Conservation (phyloP, 2,329 filamentous ascomycete species). For the Ramularia collo-cygni region DNA sequence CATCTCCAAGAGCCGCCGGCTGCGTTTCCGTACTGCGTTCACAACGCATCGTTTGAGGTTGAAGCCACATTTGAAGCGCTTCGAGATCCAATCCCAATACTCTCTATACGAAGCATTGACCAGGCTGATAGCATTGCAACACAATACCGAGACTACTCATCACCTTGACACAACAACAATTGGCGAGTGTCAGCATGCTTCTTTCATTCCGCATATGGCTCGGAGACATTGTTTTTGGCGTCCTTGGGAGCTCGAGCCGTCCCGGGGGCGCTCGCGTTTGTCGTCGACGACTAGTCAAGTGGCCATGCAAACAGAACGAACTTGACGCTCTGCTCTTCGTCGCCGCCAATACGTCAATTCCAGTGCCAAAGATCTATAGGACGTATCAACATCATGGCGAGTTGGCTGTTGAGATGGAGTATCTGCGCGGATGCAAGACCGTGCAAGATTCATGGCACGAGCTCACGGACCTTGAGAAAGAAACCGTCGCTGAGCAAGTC, state of each 20-base stretch:
- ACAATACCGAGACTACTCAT: no score
- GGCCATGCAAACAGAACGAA: conserved; percentile 24
- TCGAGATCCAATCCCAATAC: no score
- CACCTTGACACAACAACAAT: no score
- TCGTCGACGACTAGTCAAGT: conserved; percentile 7
- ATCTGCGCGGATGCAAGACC: conserved; percentile 10
- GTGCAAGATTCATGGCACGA: conserved; percentile 1
- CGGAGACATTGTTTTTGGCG: not conserved
- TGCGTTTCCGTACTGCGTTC: no score
- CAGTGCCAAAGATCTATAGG: conserved; percentile 40
- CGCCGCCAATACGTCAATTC: conserved; percentile 36
- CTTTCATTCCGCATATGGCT: conserved; percentile 6
- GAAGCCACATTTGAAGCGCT: no score
- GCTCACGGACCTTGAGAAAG: conserved; percentile 4
- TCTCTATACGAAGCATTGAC: no score
- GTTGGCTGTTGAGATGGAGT: conserved; percentile 43
- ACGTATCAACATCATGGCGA: conserved; percentile 35
- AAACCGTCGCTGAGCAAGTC: conserved; percentile 1
- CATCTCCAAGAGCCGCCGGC: no score
- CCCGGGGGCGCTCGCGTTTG: conserved; percentile 3
- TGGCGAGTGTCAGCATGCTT: conserved; percentile 1
- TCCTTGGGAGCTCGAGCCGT: not conserved
- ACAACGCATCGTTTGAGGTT: no score
- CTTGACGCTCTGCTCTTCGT: conserved; percentile 37
- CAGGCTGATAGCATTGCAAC: no score